These are phyloP conservation scores for Scedosporium aurantiacum DNA, from an alignment of 2,329 filamentous ascomycete genomes.

Conservation along the genomic window DNA sequence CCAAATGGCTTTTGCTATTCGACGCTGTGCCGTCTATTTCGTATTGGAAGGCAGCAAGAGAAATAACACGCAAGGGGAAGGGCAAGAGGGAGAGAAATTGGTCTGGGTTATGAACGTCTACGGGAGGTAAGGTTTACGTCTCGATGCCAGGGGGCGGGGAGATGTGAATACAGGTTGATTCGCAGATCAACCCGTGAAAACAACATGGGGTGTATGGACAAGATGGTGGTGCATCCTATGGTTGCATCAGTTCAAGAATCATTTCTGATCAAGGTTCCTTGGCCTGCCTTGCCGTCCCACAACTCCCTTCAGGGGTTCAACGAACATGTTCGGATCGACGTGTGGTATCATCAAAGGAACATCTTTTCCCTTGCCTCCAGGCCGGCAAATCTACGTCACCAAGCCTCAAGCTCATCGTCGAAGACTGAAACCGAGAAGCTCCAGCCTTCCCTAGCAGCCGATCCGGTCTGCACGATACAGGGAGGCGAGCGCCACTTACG, in stretches of 20 bases:
- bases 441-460: neutral
- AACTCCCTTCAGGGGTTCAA: neutral
- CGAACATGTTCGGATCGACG: neutral
- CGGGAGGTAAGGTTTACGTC: neutral
- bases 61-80: neutral
- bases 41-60: neutral
- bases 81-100: neutral
- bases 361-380: neutral
- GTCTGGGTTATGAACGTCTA: neutral
- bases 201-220: neutral
- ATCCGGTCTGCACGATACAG: neutral
- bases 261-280: neutral
- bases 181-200: neutral
- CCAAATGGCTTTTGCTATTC: neutral
- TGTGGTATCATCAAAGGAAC: neutral
- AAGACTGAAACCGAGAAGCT: neutral
- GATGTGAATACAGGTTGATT: neutral
- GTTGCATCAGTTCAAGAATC: neutral
- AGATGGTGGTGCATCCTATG: neutral
- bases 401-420: neutral
- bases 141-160: neutral
- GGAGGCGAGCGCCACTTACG: neutral
- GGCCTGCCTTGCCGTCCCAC: neutral
- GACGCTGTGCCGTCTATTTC: neutral
- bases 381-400: neutral